A percentile compares a stretch with the other conserved stretches of the same genome.
Conservation (phyloP, 2,329 filamentous ascomycete species). For the Immersiporthe knoxdaviesiana region DNA sequence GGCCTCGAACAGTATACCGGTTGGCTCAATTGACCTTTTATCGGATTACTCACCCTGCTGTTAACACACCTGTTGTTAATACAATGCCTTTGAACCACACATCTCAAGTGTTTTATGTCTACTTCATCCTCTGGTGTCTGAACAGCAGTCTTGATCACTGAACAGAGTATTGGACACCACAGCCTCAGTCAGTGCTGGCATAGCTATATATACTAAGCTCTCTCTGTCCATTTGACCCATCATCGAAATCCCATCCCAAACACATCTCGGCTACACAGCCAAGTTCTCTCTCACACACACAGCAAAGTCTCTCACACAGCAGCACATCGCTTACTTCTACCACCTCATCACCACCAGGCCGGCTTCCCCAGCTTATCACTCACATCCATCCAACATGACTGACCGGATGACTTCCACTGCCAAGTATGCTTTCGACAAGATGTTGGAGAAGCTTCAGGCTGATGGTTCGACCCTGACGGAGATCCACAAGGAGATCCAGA, state of each 20-base stretch:
- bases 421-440: not conserved
- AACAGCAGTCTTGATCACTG: not conserved
- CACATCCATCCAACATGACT: not conserved
- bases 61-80: not conserved
- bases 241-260: not conserved
- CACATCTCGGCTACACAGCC: not conserved
- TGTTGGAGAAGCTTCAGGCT: not conserved
- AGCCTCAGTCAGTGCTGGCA: not conserved
- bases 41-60: no score
- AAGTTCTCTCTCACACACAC: not conserved
- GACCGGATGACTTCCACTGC: not conserved
- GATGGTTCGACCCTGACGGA: not conserved
- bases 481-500: not conserved
- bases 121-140: no score
- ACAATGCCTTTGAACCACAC: not conserved
- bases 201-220: not conserved
- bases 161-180: not conserved
- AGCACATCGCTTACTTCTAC: no score
- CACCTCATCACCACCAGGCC: not conserved
- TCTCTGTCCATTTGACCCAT: not conserved
- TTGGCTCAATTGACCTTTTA: not conserved
- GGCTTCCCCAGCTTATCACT: no score
- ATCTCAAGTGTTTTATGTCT: not conserved
- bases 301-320: not conserved
- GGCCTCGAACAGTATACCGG: not conserved